Base-by-base conservation (phyloP, 805 yeast genomes). In the Torulaspora quercuum region DNA sequence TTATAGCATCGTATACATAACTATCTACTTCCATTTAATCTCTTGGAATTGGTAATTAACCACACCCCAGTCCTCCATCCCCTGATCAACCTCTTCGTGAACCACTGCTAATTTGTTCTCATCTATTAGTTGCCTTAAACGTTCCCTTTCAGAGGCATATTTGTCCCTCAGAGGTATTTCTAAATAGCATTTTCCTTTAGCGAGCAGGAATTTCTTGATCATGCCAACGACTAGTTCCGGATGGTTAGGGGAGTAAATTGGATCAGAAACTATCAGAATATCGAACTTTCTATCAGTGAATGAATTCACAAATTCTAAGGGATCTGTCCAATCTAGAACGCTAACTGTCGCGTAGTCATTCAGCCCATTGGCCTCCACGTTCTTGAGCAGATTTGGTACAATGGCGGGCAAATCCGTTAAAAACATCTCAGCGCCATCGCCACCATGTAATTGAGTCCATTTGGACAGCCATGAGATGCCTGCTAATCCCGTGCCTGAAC, bases 401-500 rank as follows among this genome's bases (percentile, higher is more conserved):
- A 90, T 89, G 33, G 80, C 92, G 0, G 78, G 78, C 32, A 92
- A 64, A 57, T 90, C 98, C 0, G 97, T 89, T 15, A 87, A 57
- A 43, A 55, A 61, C 15, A 73, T 67, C 14, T 70, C 60, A 2
- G 73, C 70, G 1, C 69, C 64, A 0, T 69, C 65, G 1, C 67
- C 48, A 3, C 69, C 72, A 30, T 63, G 49, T 37, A 67, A 67
- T 28, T 53, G 51, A 19, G 44, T 41, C 49, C 54, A 53, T 43
- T 55, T 57, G 11, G 44, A 36, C 2, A 53, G 75, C 38, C 84
- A 69, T 0, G 80, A 69, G 22, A 92, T 82, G 0, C 97, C 97
- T 3, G 80, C 82, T 10, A 90, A 67, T 0, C 98, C 98, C 0
- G 98, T 92, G 0, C 98, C 98, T 0, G 97, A 71, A 0, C 98